A percentile compares a stretch with the other conserved stretches of the same genome.
Evolutionary conservation across 2,329 filamentous ascomycete species (phyloP).

Genomic region (Diaporthe caulivora): DNA sequence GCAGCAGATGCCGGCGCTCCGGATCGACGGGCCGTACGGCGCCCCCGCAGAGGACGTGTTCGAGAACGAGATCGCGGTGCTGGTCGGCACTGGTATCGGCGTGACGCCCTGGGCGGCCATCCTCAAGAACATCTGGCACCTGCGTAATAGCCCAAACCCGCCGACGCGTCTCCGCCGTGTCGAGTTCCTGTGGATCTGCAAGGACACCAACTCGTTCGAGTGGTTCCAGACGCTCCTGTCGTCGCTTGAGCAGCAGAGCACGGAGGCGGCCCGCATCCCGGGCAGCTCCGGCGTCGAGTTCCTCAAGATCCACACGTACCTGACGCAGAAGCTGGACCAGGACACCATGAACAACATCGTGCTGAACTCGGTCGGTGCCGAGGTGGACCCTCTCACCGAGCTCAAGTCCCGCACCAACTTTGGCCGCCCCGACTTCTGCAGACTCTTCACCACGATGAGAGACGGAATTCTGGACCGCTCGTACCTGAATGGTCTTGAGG

Average conservation of each 20-base stretch:
- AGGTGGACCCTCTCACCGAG: constrained; percentile 91
- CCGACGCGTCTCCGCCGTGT: constrained; percentile 91
- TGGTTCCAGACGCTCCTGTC: constrained; percentile 98
- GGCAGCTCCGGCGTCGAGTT: constrained; percentile 83
- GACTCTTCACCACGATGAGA: constrained; percentile 86
- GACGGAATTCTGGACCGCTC: constrained; percentile 87
- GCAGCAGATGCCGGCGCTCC: constrained; percentile 88
- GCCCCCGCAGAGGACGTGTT: constrained; percentile 98
- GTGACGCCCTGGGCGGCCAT: constrained; percentile 90
- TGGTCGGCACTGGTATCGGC: constrained; percentile 88
- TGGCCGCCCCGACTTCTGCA: constrained; percentile 88
- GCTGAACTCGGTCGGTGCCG: constrained; percentile 91
- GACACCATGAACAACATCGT: constrained; percentile 98
- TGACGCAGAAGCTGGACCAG: constrained; percentile 91
- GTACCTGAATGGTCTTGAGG: constrained; percentile 86
- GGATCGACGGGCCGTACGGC: constrained; percentile 95
- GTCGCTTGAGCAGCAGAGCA: constrained; percentile 88
- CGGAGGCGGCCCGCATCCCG: constrained; percentile 74
- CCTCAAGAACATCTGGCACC: constrained; percentile 98
- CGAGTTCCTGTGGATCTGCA: constrained; percentile 99
- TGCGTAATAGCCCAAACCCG: constrained; percentile 89
- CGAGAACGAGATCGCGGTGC: constrained; percentile 87
- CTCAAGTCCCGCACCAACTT: constrained; percentile 93
- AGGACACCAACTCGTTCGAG: constrained; percentile 94
- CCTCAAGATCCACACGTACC: constrained; percentile 96